Conservation (phyloP, 2,329 filamentous ascomycete species). For the Diplodia corticola region DNA sequence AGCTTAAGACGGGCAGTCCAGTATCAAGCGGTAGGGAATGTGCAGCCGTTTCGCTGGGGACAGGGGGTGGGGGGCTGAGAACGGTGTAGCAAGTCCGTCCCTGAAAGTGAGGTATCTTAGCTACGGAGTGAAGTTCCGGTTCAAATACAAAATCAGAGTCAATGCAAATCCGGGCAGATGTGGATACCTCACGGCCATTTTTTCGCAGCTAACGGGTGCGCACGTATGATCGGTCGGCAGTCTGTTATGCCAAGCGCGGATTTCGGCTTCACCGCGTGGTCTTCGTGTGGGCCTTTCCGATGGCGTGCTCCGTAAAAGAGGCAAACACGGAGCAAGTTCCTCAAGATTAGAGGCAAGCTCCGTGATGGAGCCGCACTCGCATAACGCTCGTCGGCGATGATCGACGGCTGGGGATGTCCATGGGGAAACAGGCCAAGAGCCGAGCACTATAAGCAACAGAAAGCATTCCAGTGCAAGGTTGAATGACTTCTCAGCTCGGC, state of each 20-base stretch:
- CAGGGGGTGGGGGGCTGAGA: no score
- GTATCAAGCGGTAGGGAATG: neutral
- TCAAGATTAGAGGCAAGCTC: neutral
- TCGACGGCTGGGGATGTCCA: neutral
- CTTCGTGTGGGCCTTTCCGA: conserved; percentile 3
- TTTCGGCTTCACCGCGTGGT: conserved; percentile 6
- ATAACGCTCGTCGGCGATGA: neutral
- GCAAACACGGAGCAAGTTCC: neutral
- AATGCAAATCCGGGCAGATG: neutral
- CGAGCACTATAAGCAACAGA: neutral
- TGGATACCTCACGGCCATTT: conserved; percentile 5
- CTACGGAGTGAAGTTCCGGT: neutral
- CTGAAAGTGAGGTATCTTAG: neutral
- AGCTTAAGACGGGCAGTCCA: neutral
- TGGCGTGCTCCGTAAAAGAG: conserved; percentile 5
- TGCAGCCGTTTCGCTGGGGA: neutral
- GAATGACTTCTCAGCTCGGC: neutral
- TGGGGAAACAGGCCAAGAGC: neutral
- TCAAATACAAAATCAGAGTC: conserved; percentile 3
- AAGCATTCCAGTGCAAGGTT: neutral
- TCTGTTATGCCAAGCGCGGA: neutral
- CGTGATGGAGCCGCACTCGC: neutral
- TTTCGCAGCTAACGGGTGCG: neutral
- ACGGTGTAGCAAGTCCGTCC: neutral
- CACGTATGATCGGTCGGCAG: neutral